These are phyloP conservation scores for Gigaspora rosea DNA, from an alignment of 192 early-diverging fungal genomes.

Conservation along the genomic window DNA sequence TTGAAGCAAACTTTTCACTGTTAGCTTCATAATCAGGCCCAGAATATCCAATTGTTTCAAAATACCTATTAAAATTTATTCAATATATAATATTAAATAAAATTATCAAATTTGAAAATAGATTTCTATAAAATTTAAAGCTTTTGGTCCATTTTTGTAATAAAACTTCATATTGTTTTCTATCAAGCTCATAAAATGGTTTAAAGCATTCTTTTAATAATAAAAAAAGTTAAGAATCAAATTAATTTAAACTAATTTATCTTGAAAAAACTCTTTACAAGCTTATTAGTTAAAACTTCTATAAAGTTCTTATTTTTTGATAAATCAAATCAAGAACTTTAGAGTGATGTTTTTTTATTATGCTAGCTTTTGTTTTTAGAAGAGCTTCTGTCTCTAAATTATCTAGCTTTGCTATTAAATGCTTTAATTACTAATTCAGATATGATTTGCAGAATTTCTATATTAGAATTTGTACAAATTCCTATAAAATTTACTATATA, in stretches of 20 bases:
- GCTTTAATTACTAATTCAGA: too few species aligned
- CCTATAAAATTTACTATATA: too few species aligned
- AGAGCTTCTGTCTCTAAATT: not conserved
- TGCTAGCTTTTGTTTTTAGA: not conserved
- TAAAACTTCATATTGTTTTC: slow-evolving; percentile 37
- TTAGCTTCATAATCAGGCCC: slow-evolving; percentile 50
- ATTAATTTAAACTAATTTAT: slow-evolving; percentile 26
- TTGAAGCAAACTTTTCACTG: slow-evolving; percentile 36
- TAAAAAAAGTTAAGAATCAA: slow-evolving; percentile 36
- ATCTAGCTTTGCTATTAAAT: not conserved
- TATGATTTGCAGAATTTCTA: too few species aligned
- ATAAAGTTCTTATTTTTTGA: not conserved
- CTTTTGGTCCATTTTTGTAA: slow-evolving; percentile 34
- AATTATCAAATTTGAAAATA: slow-evolving; percentile 33
- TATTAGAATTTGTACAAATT: too few species aligned
- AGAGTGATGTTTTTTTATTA: not conserved
- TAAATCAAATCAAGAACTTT: slow-evolving; percentile 9
- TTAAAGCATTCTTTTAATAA: slow-evolving; percentile 37
- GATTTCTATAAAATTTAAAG: slow-evolving; percentile 36
- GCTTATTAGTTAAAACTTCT: not conserved
- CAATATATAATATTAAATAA: not conserved
- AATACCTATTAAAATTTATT: not conserved
- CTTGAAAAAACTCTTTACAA: not conserved
- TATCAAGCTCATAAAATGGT: slow-evolving; percentile 37
- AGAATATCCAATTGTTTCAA: slow-evolving; percentile 53